Conservation (phyloP, 1,284 basidiomycete species). For the Takashimella koratensis region DNA sequence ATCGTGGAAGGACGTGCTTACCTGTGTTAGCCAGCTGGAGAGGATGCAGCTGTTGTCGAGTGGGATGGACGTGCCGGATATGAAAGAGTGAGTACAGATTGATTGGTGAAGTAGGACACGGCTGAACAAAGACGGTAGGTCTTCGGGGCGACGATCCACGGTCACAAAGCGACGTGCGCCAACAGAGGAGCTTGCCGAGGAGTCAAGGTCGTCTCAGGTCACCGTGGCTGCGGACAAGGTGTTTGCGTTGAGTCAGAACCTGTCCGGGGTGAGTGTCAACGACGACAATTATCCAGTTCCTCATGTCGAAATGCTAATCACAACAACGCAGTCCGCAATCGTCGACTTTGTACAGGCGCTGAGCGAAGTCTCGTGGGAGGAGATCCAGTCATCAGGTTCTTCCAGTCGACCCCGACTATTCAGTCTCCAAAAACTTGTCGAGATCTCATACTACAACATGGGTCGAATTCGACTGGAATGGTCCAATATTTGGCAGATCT, state of each 20-base stretch:
- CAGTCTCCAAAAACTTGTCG: constrained; percentile 96
- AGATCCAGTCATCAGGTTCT: constrained; percentile 93
- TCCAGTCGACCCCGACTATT: constrained; percentile 92
- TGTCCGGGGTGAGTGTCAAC: constrained; percentile 85
- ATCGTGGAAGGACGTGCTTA: constrained; percentile 93
- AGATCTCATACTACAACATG: constrained; percentile 99
- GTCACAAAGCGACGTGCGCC: constrained; percentile 49
- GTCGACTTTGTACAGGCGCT: constrained; percentile 96
- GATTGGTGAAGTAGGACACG: neutral
- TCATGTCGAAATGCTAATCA: neutral
- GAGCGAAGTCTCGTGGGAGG: constrained; percentile 98
- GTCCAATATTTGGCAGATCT: constrained; percentile 96
- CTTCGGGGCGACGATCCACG: constrained; percentile 6
- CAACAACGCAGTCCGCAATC: constrained; percentile 84
- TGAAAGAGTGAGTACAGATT: constrained; percentile 61
- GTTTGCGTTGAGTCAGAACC: constrained; percentile 89
- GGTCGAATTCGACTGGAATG: constrained; percentile 95
- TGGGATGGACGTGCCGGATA: constrained; percentile 76
- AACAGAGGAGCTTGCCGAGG: constrained; percentile 91
- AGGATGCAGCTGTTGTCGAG: constrained; percentile 93
- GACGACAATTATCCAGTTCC: too few species aligned
- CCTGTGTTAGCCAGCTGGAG: constrained; percentile 93
- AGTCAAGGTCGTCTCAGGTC: constrained; percentile 95
- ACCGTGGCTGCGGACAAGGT: constrained; percentile 99
- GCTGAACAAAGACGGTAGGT: neutral